Base-by-base conservation (phyloP, 192 early-diverging fungal genomes). In the Phycomyces blakesleeanus region DNA sequence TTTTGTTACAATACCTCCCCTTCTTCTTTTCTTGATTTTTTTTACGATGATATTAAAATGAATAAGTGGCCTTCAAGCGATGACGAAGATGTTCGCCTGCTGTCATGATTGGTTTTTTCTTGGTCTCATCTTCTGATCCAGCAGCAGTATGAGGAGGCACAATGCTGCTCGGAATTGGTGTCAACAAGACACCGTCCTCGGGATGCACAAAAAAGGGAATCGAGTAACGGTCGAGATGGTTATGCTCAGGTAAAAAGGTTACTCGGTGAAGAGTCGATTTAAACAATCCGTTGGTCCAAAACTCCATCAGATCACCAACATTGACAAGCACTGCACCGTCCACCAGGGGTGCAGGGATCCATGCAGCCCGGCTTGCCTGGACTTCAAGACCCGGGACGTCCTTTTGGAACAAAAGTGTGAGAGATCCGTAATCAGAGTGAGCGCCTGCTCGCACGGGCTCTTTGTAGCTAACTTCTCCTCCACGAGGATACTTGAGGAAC, bases 381-480 rank as follows among this genome's bases (percentile, higher is more conserved):
- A 85, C 74, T 60, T 85, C 83, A 25, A 85, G 67, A 18, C 83
- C 83, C 26, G 79, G 76, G 41, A 82, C 72, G 51, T 85, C 81
- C 63, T 85, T 77, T 69, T 89, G 88, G 64, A 89, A 87, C 29
- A 90, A 60, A 4, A 89, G 55, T 6, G 87, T 89, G 20, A 89
- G 63, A 0, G 83, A 81, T 6, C 88, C 88, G 67, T 90, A 90
- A 64, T 90, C 88, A 0, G 87, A 81, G 25, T 85, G 82, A 54
- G 78, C 83, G 62, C 50, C 61, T 20, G 80, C 85, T 39, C 82
- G 53, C 18, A 78, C 73, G 18, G 69, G 53, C 27, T 81, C 71
- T 52, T 76, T 63, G 59, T 81, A 70, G 8, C 44, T 55, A n/a
- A 61, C 29, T 66, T 81, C 70, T 34, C 61, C 55, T 1, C 66